Conservation (phyloP, 176 grass and related monocot species). For the Bromus sterilis region DNA sequence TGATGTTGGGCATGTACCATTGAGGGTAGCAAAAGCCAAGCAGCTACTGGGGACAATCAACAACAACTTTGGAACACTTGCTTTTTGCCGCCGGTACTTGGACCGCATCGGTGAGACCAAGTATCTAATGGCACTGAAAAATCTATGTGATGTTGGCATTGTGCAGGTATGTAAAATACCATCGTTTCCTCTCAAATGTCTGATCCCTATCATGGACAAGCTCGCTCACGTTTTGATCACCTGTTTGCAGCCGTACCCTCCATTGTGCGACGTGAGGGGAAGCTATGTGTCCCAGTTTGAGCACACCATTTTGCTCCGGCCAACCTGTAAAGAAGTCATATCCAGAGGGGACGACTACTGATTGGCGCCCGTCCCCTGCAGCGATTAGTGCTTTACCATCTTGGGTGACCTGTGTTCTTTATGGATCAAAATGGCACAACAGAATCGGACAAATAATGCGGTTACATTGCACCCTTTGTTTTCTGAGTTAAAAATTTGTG, state of each 20-base stretch:
- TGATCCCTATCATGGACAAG: background rate
- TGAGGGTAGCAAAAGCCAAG: conserved; percentile 85
- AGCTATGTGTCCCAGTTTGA: conserved; percentile 97
- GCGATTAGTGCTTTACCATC: background rate
- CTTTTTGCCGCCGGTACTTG: conserved; percentile 88
- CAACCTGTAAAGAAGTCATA: conserved; percentile 97
- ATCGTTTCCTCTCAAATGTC: background rate
- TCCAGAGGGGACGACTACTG: conserved; percentile 88
- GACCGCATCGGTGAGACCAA: conserved; percentile 90
- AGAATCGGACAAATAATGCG: background rate
- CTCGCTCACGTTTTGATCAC: background rate
- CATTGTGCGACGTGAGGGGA: conserved; percentile 77
- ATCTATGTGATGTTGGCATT: conserved; percentile 76
- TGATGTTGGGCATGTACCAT: conserved; percentile 78
- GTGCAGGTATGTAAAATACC: conserved; percentile 46
- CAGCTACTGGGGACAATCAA: conserved; percentile 91
- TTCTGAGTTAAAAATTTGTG: background rate
- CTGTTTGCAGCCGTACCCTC: conserved; percentile 69
- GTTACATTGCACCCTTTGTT: background rate
- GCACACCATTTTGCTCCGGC: conserved; percentile 91
- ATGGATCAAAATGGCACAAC: background rate
- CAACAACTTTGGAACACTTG: conserved; percentile 87
- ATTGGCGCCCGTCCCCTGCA: background rate
- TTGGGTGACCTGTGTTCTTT: background rate
- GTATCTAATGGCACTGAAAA: conserved; percentile 96